phyloP scores from a whole-genome alignment of 2,329 filamentous ascomycete genomes.

The Malbranchea cinnamomea region DNA sequence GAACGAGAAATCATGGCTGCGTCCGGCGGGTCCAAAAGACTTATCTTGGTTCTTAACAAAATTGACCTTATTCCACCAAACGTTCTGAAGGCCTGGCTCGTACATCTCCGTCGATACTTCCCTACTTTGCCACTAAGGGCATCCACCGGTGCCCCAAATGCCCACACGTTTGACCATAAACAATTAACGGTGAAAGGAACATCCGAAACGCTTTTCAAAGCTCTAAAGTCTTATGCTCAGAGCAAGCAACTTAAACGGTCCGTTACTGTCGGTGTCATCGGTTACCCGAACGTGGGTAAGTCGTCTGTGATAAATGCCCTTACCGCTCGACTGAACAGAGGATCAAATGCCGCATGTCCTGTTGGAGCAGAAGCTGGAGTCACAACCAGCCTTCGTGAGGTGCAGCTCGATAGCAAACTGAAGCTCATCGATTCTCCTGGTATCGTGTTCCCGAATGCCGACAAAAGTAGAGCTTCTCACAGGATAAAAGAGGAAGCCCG shows the following conservation, averaged over 20 bases:
- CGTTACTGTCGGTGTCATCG: constrained; percentile 82
- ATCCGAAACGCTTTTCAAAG: constrained; percentile 69
- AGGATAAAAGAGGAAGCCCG: constrained; percentile 64
- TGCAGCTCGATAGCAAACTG: constrained; percentile 90
- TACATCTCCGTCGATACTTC: constrained; percentile 74
- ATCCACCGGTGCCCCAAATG: constrained; percentile 66
- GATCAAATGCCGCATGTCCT: constrained; percentile 55
- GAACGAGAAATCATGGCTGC: constrained; percentile 87
- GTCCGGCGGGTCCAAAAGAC: constrained; percentile 64
- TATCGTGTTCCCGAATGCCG: constrained; percentile 70
- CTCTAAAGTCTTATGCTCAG: constrained; percentile 77
- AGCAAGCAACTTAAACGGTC: constrained; percentile 74
- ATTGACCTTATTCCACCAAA: constrained; percentile 76
- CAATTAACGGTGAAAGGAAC: constrained; percentile 77
- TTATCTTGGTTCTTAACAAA: constrained; percentile 91
- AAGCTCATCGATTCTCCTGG: constrained; percentile 88
- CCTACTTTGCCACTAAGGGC: constrained; percentile 81
- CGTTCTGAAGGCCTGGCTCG: constrained; percentile 71
- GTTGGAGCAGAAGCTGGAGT: constrained; percentile 85
- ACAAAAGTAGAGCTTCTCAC: constrained; percentile 40
- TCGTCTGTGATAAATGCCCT: constrained; percentile 93
- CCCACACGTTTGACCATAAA: constrained; percentile 83
- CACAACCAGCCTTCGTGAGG: constrained; percentile 71
- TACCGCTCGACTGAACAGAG: constrained; percentile 55
- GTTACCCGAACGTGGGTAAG: constrained; percentile 92